These are phyloP conservation scores for Crithidia bombi DNA, from an alignment of 208 protist genomes.

Conservation along the genomic window DNA sequence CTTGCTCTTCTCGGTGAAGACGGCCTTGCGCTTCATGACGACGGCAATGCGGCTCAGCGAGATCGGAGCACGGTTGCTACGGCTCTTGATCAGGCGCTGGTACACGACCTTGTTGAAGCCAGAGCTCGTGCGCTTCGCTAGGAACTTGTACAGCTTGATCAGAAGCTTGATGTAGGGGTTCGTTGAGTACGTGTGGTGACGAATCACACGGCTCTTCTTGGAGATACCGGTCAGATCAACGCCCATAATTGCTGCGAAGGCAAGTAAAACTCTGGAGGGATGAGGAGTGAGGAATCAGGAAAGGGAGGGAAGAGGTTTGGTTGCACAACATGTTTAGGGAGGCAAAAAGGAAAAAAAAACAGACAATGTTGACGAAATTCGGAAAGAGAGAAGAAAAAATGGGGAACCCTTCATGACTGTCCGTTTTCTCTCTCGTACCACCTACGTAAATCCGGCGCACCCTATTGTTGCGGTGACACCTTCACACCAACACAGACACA, in stretches of 20 bases:
- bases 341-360: too few relatives aligned
- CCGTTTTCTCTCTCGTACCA: too few relatives aligned
- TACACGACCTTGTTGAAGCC: conserved; percentile 99
- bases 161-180: conserved; percentile 98
- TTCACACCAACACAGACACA: too few relatives aligned
- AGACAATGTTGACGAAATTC: not conserved
- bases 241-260: conserved; percentile 10
- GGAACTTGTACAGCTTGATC: conserved; percentile 99
- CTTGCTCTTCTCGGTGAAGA: conserved; percentile 80
- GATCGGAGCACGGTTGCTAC: conserved; percentile 96
- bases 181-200: conserved; percentile 94
- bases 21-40: conserved; percentile 91
- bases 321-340: too few relatives aligned
- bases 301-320: not conserved
- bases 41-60: conserved; percentile 96
- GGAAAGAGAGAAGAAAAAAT: conserved; percentile 9
- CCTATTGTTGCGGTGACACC: too few relatives aligned
- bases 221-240: conserved; percentile 89
- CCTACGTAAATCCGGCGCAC: too few relatives aligned
- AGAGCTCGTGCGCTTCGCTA: conserved; percentile 97
- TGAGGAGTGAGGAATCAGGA: not conserved
- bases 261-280: conserved; percentile 15
- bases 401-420: too few relatives aligned
- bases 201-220: conserved; percentile 91
- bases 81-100: conserved; percentile 95